Base-by-base conservation (phyloP, 345 rosid species). In the Lenwebbia sp. region DNA sequence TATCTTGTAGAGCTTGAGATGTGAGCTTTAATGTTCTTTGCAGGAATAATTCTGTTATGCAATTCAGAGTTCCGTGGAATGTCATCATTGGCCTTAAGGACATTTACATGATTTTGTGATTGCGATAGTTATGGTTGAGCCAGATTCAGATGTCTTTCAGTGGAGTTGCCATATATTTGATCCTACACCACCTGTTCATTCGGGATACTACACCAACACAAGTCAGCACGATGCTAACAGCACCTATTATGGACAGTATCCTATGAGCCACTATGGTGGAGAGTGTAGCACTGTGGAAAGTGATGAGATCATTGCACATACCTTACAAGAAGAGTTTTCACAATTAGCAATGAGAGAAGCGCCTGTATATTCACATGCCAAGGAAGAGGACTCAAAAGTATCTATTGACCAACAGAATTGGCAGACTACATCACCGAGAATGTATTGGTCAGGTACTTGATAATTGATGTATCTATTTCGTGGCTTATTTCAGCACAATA, bases 261-360 rank as follows among this genome's bases (percentile, higher is more conserved):
- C 60, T 37, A 89, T 93, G 88, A 92, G 85, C 88, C 88, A 91
- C 87, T 88, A 91, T 76, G 97, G 87, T 26, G 81, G 88, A 55
- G 93, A 95, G 84, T 90, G 88, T 88, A 92, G 84, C 28, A 83
- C 93, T 88, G 94, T 95, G 60, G 97, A 94, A 87, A 95, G 91
- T 88, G 99, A 97, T 91, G 98, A 94, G 94, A 91, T 93, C 74
- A 96, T 96, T 88, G 99, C 98, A 2, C 93, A 93, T 50, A 89
- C 95, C 53, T 93, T 97, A 85, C 98, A 97, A 89, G 99, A 95
- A 82, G 98, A 97, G 75, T 96, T 95, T 89, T 94, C 95, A 14
- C 96, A 93, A 89, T 91, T 97, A 37, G 93, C 93, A 53, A 83
- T 96, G 83, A 87, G 91, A 37, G 99, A 95, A 87, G 87, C 86